Base-by-base conservation (phyloP, 2,329 filamentous ascomycete genomes). In the Fusarium sp. region DNA sequence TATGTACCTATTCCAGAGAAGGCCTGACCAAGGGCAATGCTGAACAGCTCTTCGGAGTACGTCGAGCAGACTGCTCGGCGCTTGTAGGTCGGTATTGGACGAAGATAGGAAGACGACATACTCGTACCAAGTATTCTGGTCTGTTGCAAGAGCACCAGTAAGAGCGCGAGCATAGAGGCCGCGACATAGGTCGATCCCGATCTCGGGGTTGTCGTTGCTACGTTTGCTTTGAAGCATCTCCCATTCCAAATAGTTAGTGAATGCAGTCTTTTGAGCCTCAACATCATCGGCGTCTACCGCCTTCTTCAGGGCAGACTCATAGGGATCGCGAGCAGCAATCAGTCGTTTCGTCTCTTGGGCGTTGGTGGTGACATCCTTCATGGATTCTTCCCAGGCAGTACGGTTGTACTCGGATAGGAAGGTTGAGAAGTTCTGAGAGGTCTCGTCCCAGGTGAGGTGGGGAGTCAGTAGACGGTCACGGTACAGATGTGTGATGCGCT, bases 1-100 rank as follows among this genome's bases (percentile, higher is more conserved):
- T 26, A 99, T 91, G 69, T 94, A 94, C 70, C 95, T 90, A 9
- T 93, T 93, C 96, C 96, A 99, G 9, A 99, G 85, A 28, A 88
- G 86, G 18, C 96, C 96, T 9, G 94, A 97, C 92, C 94, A 97
- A 3, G 96, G 94, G 73, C 95, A 97, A 79, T 98, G 96, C 42
- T 91, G 88, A 12, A 94, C 96, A 15, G 93, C 94, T 69, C 94
- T 88, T 73, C 93, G 90, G 4, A 97, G 84, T 9, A 95, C 86
- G 46, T 93, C 87, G 12, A 97, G 85, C 37, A 92, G 79, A 29
- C 74, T 75, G 33, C 70, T 73, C 79, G 85, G 57, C 77, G 79
- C 57, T 75, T 79, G 70, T 57, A 78, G 42, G 68, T 80, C 68
- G 71, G 76, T 71, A 78, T 81, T 56, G 69, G 80, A 78, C 60